Percentiles rank a stretch among this genome's conserved stretches.
Evolutionary conservation across 495 filamentous ascomycete species (phyloP).

Genomic region (Lasiosphaeria hispida): DNA sequence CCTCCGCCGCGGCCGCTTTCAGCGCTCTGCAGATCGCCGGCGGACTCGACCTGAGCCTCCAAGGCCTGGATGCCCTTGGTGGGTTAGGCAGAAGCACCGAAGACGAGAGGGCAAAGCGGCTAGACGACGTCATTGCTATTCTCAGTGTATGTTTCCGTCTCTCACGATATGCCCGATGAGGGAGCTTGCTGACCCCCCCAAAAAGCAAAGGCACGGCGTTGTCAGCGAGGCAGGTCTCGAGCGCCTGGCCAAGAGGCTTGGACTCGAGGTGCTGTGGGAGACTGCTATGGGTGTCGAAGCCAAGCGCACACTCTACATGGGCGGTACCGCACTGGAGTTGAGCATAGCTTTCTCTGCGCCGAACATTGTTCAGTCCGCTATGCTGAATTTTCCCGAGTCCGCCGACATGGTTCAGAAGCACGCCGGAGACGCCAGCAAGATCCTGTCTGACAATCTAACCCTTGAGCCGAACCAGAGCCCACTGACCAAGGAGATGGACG

Average conservation of each 20-base stretch:
- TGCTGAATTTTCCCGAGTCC: slow-evolving; percentile 45
- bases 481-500: slow-evolving; percentile 59
- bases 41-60: slow-evolving; percentile 42
- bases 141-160: slow-evolving; percentile 24
- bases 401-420: slow-evolving; percentile 49
- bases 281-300: slow-evolving; percentile 44
- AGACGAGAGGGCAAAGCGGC: slow-evolving; percentile 54
- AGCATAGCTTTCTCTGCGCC: slow-evolving; percentile 50
- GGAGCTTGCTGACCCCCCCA: slow-evolving; percentile 7
- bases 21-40: slow-evolving; percentile 40
- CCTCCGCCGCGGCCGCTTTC: slow-evolving; percentile 49
- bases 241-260: slow-evolving; percentile 66
- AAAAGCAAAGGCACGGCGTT: slow-evolving; percentile 44
- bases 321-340: slow-evolving; percentile 60
- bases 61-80: slow-evolving; percentile 32
- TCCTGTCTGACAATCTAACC: slow-evolving; percentile 54
- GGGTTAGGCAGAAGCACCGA: slow-evolving; percentile 46
- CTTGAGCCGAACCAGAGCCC: slow-evolving; percentile 45
- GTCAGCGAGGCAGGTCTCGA: slow-evolving; percentile 83
- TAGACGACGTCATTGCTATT: slow-evolving; percentile 52
- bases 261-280: slow-evolving; percentile 71
- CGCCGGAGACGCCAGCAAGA: slow-evolving; percentile 47
- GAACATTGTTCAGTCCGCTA: slow-evolving; percentile 49
- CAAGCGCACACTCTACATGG: slow-evolving; percentile 63
- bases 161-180: no score